phyloP scores from a whole-genome alignment of 2,329 filamentous ascomycete species.

The Paracamarosporium sp. region DNA sequence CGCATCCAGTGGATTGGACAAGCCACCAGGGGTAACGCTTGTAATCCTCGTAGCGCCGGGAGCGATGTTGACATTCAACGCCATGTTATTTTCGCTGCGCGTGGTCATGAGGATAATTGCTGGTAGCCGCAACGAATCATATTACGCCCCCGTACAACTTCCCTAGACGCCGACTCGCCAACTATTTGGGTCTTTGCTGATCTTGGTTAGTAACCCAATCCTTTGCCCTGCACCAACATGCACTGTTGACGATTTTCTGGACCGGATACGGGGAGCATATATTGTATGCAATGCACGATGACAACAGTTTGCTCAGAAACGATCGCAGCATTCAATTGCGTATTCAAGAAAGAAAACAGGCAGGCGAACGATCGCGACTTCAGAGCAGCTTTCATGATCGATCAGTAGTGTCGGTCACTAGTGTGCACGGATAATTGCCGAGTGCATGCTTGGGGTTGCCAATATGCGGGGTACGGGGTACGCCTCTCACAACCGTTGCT shows the following conservation, averaged over 20 bases:
- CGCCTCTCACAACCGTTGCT: not conserved
- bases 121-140: conserved; percentile 15
- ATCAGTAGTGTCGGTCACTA: not conserved
- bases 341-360: not conserved
- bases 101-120: conserved; percentile 7
- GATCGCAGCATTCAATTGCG: not conserved
- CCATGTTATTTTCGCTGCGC: not conserved
- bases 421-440: conserved; percentile 2
- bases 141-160: not conserved
- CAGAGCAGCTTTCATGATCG: not conserved
- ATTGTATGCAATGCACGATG: conserved; percentile 4
- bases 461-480: not conserved
- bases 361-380: not conserved
- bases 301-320: conserved; percentile 7
- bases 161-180: not conserved
- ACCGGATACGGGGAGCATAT: not conserved
- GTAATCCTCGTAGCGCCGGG: not conserved
- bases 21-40: conserved; percentile 2
- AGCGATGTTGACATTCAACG: not conserved
- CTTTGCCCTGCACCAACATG: not conserved
- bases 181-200: not conserved
- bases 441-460: not conserved
- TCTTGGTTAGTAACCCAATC: conserved; percentile 4
- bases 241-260: not conserved
- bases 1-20: not conserved